These are phyloP conservation scores for Balakata baccata DNA, from an alignment of 345 rosid species.

Conservation along the genomic window DNA sequence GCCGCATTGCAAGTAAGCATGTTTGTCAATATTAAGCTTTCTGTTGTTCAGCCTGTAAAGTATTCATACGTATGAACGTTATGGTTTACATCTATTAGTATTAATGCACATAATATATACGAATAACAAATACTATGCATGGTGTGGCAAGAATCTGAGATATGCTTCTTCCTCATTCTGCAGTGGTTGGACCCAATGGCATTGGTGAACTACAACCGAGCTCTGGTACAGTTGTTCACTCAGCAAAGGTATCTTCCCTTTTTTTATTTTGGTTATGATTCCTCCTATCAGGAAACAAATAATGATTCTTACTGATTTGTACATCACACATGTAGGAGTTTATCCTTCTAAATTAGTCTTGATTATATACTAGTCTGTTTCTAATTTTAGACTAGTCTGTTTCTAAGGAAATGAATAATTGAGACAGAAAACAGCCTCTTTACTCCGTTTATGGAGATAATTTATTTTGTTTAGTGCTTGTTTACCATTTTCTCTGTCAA, in stretches of 20 bases:
- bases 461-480: not conserved
- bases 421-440: not conserved
- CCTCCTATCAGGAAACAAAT: not conserved
- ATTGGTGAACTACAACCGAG: conserved; percentile 95
- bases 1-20: conserved; percentile 93
- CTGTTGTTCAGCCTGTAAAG: not conserved
- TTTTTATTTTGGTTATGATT: conserved; percentile 10
- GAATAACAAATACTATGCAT: not conserved
- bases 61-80: not conserved
- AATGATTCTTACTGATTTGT: not conserved
- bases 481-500: not conserved
- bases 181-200: conserved; percentile 99
- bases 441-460: not conserved
- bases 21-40: conserved; percentile 1
- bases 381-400: not conserved
- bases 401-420: not conserved
- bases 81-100: not conserved
- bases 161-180: conserved; percentile 10
- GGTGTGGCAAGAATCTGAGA: conserved; percentile 2
- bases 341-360: not conserved
- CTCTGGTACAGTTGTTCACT: conserved; percentile 97
- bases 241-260: conserved; percentile 72
- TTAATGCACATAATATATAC: not conserved
- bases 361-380: not conserved
- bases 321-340: not conserved